Evolutionary conservation across 805 yeast genomes (phyloP).

Genomic region (Pichia pseudocactophila): DNA sequence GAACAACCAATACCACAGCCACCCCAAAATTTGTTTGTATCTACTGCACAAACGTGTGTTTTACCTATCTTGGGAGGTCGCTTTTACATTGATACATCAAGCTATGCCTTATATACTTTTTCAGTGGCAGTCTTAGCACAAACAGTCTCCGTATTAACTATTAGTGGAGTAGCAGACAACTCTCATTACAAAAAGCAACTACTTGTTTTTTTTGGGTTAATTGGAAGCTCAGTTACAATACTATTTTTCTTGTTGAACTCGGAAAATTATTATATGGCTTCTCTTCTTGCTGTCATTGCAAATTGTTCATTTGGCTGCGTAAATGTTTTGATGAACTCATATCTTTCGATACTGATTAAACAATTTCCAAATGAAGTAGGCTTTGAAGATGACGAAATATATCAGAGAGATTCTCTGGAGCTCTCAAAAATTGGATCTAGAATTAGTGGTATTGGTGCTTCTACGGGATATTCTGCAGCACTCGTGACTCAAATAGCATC

Average conservation of each 20-base stretch:
- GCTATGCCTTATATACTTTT: slow-evolving; percentile 66
- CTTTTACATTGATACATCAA: slow-evolving; percentile 56
- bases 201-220: slow-evolving; percentile 44
- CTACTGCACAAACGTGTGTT: slow-evolving; percentile 21
- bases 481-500: slow-evolving; percentile 56
- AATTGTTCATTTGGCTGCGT: slow-evolving; percentile 71
- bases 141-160: slow-evolving; percentile 57
- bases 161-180: slow-evolving; percentile 65
- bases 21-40: slow-evolving; percentile 11
- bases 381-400: slow-evolving; percentile 1
- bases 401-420: not conserved
- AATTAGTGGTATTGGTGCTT: slow-evolving; percentile 63
- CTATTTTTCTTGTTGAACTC: slow-evolving; percentile 32
- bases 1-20: slow-evolving; percentile 28
- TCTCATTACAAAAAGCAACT: slow-evolving; percentile 51
- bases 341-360: slow-evolving; percentile 51
- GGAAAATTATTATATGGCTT: slow-evolving; percentile 40
- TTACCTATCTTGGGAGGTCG: slow-evolving; percentile 25
- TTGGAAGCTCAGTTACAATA: slow-evolving; percentile 51
- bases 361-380: slow-evolving; percentile 22
- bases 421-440: slow-evolving; percentile 36
- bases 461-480: slow-evolving; percentile 63
- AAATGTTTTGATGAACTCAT: slow-evolving; percentile 71
- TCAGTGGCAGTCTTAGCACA: slow-evolving; percentile 67
- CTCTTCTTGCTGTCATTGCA: slow-evolving; percentile 47